Evolutionary conservation across 192 early-diverging fungal genomes (phyloP), one percentile per base, ranked within the genome.

Genomic region (Linnemannia elongata): DNA sequence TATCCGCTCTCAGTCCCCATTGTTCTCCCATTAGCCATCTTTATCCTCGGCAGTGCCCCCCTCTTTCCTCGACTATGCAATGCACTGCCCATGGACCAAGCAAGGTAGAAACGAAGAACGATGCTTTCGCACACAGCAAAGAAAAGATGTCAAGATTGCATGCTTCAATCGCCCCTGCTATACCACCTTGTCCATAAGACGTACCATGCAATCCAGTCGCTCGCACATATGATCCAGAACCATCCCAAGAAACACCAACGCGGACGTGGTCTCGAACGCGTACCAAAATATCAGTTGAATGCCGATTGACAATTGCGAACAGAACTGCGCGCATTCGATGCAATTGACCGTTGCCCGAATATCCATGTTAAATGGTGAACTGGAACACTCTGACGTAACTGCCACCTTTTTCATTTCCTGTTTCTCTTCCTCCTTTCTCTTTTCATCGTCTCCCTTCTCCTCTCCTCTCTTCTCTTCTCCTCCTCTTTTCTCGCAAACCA

Each of bases 21-120:
- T 12, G 3, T 30, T 33, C 69, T 38, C 35, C 8, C 20, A 35
- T 22, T 47, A 27, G 73, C 47, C 45, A 18, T 74, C 44, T 52
- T 38, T 52, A 52, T 33, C 33, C 33, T 41, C 66, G 13, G 30
- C 33, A 69, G 27, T 42, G 30, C 45, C 39, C 39, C 39, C 15
- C 44, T 66, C 63, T 42, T 24, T 27, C 24, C 35, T 69, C 22
- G 57, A n/a, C 27, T 36, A 17, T 49, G 6, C 30, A 24, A 71
- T 72, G 60, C 38, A 76, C 74, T 54, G 60, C 30, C 60, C 55
- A 57, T 57, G 55, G 55, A 57, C 55, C 27, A 24, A n/a, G 24
- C 7, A 6, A 7, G 55, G 10, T 0, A 57, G 55, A 22, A 52
- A 52, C 1, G 2, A 20, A 20, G 49, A 52, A 52, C 1, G 13